Base-by-base conservation (phyloP, 805 yeast species). In the Nakazawaea pomicola region DNA sequence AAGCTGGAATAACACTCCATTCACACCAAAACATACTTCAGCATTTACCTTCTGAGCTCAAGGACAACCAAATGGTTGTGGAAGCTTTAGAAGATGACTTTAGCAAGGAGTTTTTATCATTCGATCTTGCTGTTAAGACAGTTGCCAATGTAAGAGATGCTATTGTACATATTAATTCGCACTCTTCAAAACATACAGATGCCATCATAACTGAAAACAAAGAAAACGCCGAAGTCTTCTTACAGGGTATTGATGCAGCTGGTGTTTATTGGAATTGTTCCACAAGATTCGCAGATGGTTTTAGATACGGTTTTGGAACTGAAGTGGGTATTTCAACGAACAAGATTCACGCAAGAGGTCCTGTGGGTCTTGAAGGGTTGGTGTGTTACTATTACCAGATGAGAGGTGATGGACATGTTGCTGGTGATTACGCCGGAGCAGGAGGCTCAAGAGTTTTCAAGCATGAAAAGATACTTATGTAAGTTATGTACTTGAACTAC, bases 231-330 rank as follows among this genome's bases (percentile, higher is more conserved):
- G 83, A 87, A 23, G 62, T 61, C 43, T 93, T 93, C 64, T 61
- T 91, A 56, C 78, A 79, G 56, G 93, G 90, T 17, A 75, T 93
- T 34, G 99, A 93, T 60, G 86, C 97, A 2, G 83, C 98, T 1
- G 97, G 97, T 43, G 95, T 93, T 10, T 93, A 88, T 67, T 91
- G 98, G 98, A 93, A 93, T 58, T 91, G 95, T 37, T 85, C 96
- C 16, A 88, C 98, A 7, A 72, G 99, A 57, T 93, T 93, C 65
- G 98, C 99, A 6, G 99, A 93, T 62, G 99, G 99, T 3, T 93
- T 87, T 72, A 76, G 99, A 59, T 93, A 91, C 57, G 99, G 99
- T 0, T 93, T 95, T 58, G 99, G 99, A 40, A 83, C 99, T 5
- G 99, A 93, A 62, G 99, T 93, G 14, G 99, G 99, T 27, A 91